These are phyloP conservation scores for Talaromyces sp. DNA, from an alignment of 2,329 filamentous ascomycete genomes.

Conservation along the genomic window DNA sequence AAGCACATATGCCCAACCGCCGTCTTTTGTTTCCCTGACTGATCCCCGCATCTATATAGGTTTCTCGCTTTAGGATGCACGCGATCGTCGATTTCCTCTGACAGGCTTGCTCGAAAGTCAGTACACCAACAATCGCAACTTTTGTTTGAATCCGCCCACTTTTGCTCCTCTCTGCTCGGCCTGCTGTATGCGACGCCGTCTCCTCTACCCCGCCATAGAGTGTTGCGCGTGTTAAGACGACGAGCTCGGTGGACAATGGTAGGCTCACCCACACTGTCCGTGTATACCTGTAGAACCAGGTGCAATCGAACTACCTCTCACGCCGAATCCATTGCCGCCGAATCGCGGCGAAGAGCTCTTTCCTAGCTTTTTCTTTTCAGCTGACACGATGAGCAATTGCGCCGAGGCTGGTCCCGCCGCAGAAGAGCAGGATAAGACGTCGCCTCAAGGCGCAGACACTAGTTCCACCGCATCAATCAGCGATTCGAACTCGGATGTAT, in stretches of 20 bases:
- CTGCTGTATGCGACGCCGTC: not conserved
- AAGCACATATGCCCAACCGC: not conserved
- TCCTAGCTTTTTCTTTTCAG: constrained; percentile 6
- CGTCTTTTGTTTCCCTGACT: not conserved
- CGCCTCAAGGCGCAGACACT: constrained; percentile 12
- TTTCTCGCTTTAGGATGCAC: not conserved
- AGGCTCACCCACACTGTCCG: constrained; percentile 21
- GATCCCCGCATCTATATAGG: not conserved
- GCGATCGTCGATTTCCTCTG: not conserved
- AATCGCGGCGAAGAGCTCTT: constrained; percentile 1
- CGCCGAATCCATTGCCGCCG: constrained; percentile 6
- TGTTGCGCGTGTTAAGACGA: not conserved
- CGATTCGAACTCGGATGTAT: constrained; percentile 40
- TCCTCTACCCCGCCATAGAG: not conserved
- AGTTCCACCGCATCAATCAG: constrained; percentile 12
- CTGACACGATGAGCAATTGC: constrained; percentile 21
- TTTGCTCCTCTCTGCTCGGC: not conserved
- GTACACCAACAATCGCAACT: not conserved
- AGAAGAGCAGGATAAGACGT: constrained; percentile 5
- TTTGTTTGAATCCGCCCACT: not conserved
- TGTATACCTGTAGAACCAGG: constrained; percentile 25
- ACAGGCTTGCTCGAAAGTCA: not conserved
- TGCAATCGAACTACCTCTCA: constrained; percentile 15
- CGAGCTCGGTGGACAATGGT: constrained; percentile 29
- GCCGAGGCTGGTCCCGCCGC: constrained; percentile 18